Base-by-base conservation (phyloP, 1,284 basidiomycete genomes). In the Tilletia indica region DNA sequence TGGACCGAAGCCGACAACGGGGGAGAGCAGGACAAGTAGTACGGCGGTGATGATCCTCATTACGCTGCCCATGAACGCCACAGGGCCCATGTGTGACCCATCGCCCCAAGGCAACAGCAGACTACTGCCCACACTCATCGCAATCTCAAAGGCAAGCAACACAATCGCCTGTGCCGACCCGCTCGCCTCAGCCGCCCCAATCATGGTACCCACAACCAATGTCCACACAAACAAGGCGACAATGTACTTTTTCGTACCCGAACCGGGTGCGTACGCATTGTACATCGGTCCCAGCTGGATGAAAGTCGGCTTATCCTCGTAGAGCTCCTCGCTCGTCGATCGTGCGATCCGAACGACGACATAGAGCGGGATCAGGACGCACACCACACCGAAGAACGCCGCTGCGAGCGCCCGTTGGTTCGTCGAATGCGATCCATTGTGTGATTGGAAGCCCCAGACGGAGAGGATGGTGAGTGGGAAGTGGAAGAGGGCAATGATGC, bases 281-380 rank as follows among this genome's bases (percentile, higher is more conserved):
- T 99, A 99, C 69, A 97, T 87, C n/a, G 94, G 93, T 5, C 96
- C 96, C 12, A 94, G 88, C 0, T 91, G 89, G n/a, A 97, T 89
- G 12, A 98, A 87, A 0, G 94, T 96, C 76, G 92, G 89, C 11
- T 93, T 94, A 83, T 96, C 94, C 77, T 96, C 94, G 84, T 97
- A 98, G 3, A 98, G 88, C 83, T 97, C 96, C 82, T 90, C 91
- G 6, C 92, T 93, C 9, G 91, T 89, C 0, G 91, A 94, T 71
- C 90, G 87, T 45, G 89, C 89, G 61, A 98, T 89, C 45, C 91
- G 90, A 73, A 90, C 86, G 71, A 96, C 87, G 21, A 97, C 87
- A 70, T 90, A 87, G 9, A 88, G 86, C 0, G 96, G 96, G 38
- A 93, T 86, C 19, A 91, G 83, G 67, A 97, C 87, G 0, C 91